Percentiles rank a stretch among this genome's conserved stretches.
Evolutionary conservation across 306 rosid species (phyloP).

Genomic region (Ammopiptanthus mongolicus): DNA sequence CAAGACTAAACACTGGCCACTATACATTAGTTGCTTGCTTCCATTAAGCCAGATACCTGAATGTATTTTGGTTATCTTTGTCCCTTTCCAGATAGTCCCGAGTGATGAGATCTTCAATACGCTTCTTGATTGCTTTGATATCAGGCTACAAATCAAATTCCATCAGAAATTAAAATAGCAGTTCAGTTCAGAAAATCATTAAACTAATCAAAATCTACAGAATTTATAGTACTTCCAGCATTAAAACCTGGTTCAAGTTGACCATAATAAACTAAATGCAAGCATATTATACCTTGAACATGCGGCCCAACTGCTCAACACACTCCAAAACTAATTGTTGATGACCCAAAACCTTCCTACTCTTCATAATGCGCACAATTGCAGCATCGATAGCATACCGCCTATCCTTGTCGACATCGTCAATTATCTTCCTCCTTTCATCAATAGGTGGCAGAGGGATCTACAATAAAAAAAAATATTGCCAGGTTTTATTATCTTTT

Average conservation of each 20-base stretch:
- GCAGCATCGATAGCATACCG: constrained; percentile 93
- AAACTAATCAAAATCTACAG: background rate
- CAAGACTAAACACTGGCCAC: background rate
- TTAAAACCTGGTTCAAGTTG: no score
- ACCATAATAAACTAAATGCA: no score
- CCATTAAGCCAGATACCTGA: constrained; percentile 59
- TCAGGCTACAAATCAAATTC: constrained; percentile 57
- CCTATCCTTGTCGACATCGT: constrained; percentile 86
- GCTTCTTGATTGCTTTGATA: constrained; percentile 75
- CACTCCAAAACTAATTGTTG: constrained; percentile 75
- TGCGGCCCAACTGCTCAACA: constrained; percentile 67
- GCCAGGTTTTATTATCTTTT: background rate
- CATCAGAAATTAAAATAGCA: constrained; percentile 16
- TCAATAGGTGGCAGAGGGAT: constrained; percentile 83
- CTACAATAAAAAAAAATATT: constrained; percentile 19
- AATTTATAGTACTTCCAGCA: no score
- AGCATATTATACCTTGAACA: constrained; percentile 66
- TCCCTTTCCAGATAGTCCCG: constrained; percentile 79
- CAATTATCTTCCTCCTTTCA: constrained; percentile 74
- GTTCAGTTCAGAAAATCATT: background rate
- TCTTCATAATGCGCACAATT: constrained; percentile 84
- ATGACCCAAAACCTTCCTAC: constrained; percentile 64
- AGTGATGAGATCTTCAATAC: constrained; percentile 74
- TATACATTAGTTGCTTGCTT: constrained; percentile 4
- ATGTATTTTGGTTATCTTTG: constrained; percentile 51